Conservation (phyloP, 2,329 filamentous ascomycete species). For the Grosmannia clavigera region DNA sequence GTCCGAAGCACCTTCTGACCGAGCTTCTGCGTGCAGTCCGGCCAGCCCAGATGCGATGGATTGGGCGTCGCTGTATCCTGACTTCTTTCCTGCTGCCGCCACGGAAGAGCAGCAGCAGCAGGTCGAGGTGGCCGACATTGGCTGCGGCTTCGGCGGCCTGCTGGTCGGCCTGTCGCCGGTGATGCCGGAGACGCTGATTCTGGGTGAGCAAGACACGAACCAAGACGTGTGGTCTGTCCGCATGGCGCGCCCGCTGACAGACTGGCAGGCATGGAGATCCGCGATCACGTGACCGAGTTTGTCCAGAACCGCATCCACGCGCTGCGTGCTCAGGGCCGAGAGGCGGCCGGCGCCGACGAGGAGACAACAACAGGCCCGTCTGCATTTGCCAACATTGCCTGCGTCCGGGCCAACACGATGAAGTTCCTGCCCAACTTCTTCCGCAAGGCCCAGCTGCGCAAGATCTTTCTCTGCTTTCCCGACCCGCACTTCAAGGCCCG, state of each 20-base stretch:
- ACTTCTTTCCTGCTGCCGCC: slow-evolving; percentile 36
- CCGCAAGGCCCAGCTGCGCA: slow-evolving; percentile 62
- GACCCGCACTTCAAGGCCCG: slow-evolving; percentile 96
- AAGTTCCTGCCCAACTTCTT: slow-evolving; percentile 99
- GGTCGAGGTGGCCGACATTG: slow-evolving; percentile 90
- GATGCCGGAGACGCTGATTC: slow-evolving; percentile 68
- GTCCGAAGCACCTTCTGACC: neutral
- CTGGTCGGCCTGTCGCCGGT: slow-evolving; percentile 73
- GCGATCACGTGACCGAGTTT: slow-evolving; percentile 78
- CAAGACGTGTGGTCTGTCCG: too few relatives aligned
- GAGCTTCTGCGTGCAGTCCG: slow-evolving; percentile 42
- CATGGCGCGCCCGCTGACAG: too few relatives aligned
- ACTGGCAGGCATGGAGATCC: slow-evolving; percentile 71
- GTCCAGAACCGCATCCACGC: slow-evolving; percentile 80
- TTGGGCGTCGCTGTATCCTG: slow-evolving; percentile 76
- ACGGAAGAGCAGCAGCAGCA: neutral
- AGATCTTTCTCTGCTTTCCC: slow-evolving; percentile 96
- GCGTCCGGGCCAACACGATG: slow-evolving; percentile 90
- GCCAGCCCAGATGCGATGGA: slow-evolving; percentile 73
- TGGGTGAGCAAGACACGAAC: slow-evolving; percentile 41
- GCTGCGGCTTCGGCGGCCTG: slow-evolving; percentile 89
- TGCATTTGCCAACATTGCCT: slow-evolving; percentile 75
- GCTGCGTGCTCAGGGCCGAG: slow-evolving; percentile 51
- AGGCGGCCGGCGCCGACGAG: neutral
- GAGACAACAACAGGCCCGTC: slow-evolving; percentile 14